Evolutionary conservation across 768 basidiomycete species (phyloP), one percentile per base, ranked within the genome.

Genomic region (Lactarius indigo): DNA sequence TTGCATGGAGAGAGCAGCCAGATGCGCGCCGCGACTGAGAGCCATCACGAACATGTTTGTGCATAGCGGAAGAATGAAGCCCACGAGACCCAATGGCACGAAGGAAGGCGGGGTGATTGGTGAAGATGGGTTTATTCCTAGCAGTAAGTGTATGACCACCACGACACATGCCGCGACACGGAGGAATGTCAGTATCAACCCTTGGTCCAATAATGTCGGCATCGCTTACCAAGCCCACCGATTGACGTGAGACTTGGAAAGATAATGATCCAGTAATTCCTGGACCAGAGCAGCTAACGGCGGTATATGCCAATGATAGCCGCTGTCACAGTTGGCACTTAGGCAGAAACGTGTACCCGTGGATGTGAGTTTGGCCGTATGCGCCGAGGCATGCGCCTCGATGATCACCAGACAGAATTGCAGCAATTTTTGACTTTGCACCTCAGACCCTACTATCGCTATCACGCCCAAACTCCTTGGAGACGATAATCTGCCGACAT

Each of bases 21-120:
- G 33, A 83, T 78, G 37, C 78, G 79, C 42, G 61, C 73, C n/a
- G 77, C 76, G 56, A 82, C 82, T n/a, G 72, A 83, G 77, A 15
- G 61, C 56, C 8, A 80, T 82, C 39, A 82, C 75, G 30, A 82
- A 62, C 69, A 79, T 58, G 64, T 83, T 83, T 7, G 79, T 77
- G 60, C 74, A 75, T 41, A 83, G 75, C 4, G 82, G 79, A 37
- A 83, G 76, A 30, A 66, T n/a, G 44, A 78, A 81, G 17, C 66
- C 73, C 0, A 79, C 79, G 18, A 76, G 74, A 30, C 75, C 76
- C 7, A 81, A 70, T 2, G 80, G 76, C n/a, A 63, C 50, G 2
- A 67, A 5, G 12, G 57, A 42, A 17, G 4, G 6, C 18, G 66
- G 66, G 1, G 39, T 41, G 0, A 44, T 33, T 12, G 57, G 50